Percentiles rank a stretch among this genome's conserved stretches.
Evolutionary conservation across 176 grass and related monocot species (phyloP).

Genomic region (Zizania latifolia): DNA sequence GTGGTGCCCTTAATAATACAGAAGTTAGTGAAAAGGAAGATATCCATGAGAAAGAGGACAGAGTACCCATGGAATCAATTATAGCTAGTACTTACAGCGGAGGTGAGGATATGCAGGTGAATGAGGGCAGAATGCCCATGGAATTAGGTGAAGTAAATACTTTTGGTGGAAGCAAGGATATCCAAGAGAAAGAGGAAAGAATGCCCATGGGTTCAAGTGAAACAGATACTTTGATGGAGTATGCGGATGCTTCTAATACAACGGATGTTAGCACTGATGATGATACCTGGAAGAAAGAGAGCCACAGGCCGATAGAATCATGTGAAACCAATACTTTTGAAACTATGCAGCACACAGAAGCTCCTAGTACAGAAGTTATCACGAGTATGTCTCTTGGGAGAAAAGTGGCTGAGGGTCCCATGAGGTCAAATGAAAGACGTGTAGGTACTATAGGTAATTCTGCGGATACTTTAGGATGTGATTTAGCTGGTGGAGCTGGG

Average conservation of each 20-base stretch:
- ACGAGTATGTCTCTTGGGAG: neutral
- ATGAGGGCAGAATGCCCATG: constrained; percentile 3
- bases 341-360: neutral
- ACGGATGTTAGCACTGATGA: neutral
- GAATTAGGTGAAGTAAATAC: neutral
- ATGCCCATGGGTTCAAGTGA: neutral
- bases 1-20: neutral
- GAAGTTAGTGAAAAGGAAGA: constrained; percentile 5
- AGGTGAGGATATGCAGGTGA: constrained; percentile 10
- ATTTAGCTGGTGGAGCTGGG: neutral
- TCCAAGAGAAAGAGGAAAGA: neutral
- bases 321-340: neutral
- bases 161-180: neutral
- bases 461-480: neutral
- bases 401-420: neutral
- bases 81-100: neutral
- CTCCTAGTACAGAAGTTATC: neutral
- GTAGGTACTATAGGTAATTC: neutral
- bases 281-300: constrained; percentile 20
- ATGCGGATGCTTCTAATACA: constrained; percentile 14
- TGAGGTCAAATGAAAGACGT: neutral
- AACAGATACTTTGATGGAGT: neutral
- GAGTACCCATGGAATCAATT: constrained; percentile 13
- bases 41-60: constrained; percentile 20
- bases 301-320: constrained; percentile 19